A percentile compares a stretch with the other conserved stretches of the same genome.
Evolutionary conservation across 108 stramenopile species (phyloP).

Genomic region (Nitzschia sp.): DNA sequence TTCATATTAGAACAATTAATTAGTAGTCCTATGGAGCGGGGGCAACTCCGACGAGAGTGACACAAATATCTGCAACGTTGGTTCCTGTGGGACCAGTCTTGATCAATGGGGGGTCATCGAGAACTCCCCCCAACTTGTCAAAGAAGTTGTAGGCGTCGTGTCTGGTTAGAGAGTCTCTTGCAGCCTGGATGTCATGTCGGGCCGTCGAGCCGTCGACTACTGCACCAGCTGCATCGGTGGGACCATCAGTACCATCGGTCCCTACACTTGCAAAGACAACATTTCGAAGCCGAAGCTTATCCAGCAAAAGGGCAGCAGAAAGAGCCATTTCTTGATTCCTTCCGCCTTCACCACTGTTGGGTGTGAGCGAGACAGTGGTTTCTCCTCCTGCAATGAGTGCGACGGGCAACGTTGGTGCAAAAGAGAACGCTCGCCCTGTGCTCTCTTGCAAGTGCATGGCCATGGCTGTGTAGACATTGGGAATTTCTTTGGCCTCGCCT

Average conservation of each 20-base stretch:
- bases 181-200: constrained; percentile 29
- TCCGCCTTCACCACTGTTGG: constrained; percentile 71
- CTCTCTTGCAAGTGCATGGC: constrained; percentile 61
- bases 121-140: constrained; percentile 8
- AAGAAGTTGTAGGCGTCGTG: constrained; percentile 76
- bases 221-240: constrained; percentile 88
- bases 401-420: constrained; percentile 44
- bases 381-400: constrained; percentile 86
- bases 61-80: constrained; percentile 84
- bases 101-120: constrained; percentile 39
- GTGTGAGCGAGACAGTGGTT: constrained; percentile 77
- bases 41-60: constrained; percentile 49
- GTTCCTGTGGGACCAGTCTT: constrained; percentile 84
- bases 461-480: constrained; percentile 64
- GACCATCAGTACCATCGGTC: constrained; percentile 89
- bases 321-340: constrained; percentile 88
- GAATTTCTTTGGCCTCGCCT: constrained; percentile 77
- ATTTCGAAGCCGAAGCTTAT: constrained; percentile 56
- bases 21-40: not conserved
- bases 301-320: constrained; percentile 60
- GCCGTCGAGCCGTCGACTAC: constrained; percentile 74
- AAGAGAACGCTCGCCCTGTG: not conserved
- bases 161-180: constrained; percentile 52
- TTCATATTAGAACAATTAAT: too few relatives aligned
- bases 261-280: constrained; percentile 74